These are phyloP conservation scores for Phytopythium sindhum DNA, from an alignment of 352 stramenopile genomes.

Conservation along the genomic window DNA sequence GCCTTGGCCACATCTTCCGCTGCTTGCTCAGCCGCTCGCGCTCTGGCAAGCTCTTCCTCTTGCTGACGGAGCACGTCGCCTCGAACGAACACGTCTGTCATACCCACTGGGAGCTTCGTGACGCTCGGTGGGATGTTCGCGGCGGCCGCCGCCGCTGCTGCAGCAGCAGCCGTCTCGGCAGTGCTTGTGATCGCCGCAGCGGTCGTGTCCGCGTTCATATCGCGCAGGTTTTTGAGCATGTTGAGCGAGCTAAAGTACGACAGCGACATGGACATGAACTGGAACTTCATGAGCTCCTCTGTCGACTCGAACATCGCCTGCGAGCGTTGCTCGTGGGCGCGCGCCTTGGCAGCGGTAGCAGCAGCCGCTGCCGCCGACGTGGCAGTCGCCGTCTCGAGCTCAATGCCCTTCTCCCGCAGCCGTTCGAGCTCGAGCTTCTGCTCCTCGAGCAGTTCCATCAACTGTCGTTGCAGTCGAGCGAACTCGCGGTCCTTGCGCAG, in stretches of 20 bases:
- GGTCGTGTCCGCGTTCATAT: conserved; percentile 94
- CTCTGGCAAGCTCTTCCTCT: conserved; percentile 49
- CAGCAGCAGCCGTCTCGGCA: conserved; percentile 84
- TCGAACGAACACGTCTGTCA: conserved; percentile 26
- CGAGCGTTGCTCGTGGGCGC: conserved; percentile 88
- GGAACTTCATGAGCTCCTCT: conserved; percentile 96
- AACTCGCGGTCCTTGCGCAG: conserved; percentile 93
- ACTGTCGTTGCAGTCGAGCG: conserved; percentile 85
- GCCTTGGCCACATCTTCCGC: conserved; percentile 37
- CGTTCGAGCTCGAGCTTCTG: conserved; percentile 92
- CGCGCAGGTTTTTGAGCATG: conserved; percentile 92
- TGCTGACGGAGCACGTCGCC: conserved; percentile 47
- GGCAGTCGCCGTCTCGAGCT: conserved; percentile 89
- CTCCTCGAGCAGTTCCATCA: conserved; percentile 93
- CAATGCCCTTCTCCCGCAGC: conserved; percentile 88
- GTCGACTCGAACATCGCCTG: conserved; percentile 92
- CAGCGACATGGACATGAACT: conserved; percentile 96
- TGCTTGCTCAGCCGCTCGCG: conserved; percentile 57
- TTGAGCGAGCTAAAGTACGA: conserved; percentile 95
- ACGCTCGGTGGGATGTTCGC: conserved; percentile 83
- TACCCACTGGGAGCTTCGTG: conserved; percentile 53
- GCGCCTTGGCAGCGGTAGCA: conserved; percentile 87
- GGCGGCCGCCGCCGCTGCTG: conserved; percentile 79
- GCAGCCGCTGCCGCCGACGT: conserved; percentile 89
- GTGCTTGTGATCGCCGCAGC: conserved; percentile 82